phyloP scores from a whole-genome alignment of 1,139 yeast genomes.

The Hyphopichia burtonii region DNA sequence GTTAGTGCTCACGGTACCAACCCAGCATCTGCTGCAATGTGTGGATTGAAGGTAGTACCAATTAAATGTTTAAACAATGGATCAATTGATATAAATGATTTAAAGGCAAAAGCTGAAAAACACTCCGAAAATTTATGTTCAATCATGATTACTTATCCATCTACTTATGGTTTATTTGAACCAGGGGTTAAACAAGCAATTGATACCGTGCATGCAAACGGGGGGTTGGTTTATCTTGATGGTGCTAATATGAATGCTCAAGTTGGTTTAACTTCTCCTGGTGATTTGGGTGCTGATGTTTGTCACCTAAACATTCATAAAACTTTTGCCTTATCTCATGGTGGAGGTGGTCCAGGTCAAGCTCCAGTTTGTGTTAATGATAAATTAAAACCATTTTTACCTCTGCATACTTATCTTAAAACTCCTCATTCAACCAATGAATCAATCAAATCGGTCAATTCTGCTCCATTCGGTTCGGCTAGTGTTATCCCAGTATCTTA shows the following conservation, averaged over 20 bases:
- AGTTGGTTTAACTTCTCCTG: constrained; percentile 96
- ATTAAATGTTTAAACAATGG: constrained; percentile 86
- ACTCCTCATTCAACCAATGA: constrained; percentile 55
- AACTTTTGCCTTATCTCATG: constrained; percentile 97
- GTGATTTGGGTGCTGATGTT: constrained; percentile 98
- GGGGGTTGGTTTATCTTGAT: constrained; percentile 96
- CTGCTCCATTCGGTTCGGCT: constrained; percentile 97
- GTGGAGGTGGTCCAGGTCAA: constrained; percentile 99
- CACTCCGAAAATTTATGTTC: constrained; percentile 76
- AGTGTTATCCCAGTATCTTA: constrained; percentile 90
- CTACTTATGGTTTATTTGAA: constrained; percentile 94
- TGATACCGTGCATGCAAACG: constrained; percentile 75
- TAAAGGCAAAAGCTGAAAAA: constrained; percentile 69
- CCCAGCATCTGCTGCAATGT: constrained; percentile 98
- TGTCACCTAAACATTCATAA: constrained; percentile 96
- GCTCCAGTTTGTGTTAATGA: constrained; percentile 94
- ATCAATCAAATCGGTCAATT: constrained; percentile 76
- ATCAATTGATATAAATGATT: constrained; percentile 77
- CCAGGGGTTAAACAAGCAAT: constrained; percentile 87
- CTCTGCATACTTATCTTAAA: constrained; percentile 65
- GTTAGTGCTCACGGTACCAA: constrained; percentile 98
- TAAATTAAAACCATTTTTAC: constrained; percentile 81
- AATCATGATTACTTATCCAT: constrained; percentile 94
- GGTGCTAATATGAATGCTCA: constrained; percentile 99
- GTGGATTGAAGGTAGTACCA: constrained; percentile 90